Evolutionary conservation across 495 filamentous ascomycete species (phyloP).

Genomic region (Penicillium waksmanii): DNA sequence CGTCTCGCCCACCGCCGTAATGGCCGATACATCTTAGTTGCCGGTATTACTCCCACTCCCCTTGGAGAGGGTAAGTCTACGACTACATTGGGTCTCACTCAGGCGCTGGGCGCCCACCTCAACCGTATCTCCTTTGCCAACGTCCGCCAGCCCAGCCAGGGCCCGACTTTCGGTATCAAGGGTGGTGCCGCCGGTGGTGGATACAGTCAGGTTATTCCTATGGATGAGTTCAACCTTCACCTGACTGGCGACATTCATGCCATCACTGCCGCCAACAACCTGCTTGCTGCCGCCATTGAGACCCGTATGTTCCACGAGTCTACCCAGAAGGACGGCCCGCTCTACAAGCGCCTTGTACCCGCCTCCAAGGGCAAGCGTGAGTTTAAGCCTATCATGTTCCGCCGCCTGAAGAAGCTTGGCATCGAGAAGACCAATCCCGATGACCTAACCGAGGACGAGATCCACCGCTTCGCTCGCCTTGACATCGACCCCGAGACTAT

Average conservation of each 20-base stretch:
- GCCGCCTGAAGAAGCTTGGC: conserved; percentile 88
- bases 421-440: conserved; percentile 94
- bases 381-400: conserved; percentile 89
- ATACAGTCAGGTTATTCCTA: conserved; percentile 98
- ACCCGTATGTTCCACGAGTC: conserved; percentile 98
- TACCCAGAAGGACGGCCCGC: conserved; percentile 86
- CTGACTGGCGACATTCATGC: conserved; percentile 98
- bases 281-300: conserved; percentile 97
- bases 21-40: conserved; percentile 88
- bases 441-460: conserved; percentile 87
- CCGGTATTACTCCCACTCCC: conserved; percentile 96
- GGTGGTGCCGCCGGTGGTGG: conserved; percentile 96
- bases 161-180: conserved; percentile 98
- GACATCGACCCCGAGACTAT: conserved; percentile 97
- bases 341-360: conserved; percentile 89
- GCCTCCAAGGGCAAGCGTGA: conserved; percentile 84
- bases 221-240: conserved; percentile 99
- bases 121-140: conserved; percentile 91
- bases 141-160: conserved; percentile 94
- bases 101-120: conserved; percentile 90
- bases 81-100: conserved; percentile 93
- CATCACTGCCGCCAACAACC: conserved; percentile 95
- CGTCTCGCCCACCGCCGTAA: conserved; percentile 84
- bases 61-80: conserved; percentile 98
- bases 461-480: conserved; percentile 81